Conservation (phyloP, 345 rosid species). For the Microcos paniculata region DNA sequence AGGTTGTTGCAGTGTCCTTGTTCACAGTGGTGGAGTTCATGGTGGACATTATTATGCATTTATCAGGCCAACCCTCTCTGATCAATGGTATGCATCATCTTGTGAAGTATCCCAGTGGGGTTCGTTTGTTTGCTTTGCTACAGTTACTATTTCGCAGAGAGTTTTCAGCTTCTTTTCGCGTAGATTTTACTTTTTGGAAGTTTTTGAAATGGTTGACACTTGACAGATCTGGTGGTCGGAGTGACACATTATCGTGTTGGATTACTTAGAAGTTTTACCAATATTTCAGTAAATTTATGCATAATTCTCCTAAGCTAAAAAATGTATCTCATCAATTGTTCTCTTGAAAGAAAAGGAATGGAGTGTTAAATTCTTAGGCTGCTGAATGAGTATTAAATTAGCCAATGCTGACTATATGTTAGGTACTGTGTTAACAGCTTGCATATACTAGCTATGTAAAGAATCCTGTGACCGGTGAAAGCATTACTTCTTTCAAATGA, state of each 20-base stretch:
- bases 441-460: neutral
- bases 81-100: slow-evolving; percentile 67
- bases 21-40: slow-evolving; percentile 97
- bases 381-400: neutral
- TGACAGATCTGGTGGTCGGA: neutral
- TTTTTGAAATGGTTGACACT: neutral
- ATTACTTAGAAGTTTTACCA: neutral
- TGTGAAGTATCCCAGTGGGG: neutral
- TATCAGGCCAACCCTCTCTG: slow-evolving; percentile 92
- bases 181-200: slow-evolving; percentile 2
- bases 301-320: neutral
- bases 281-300: neutral
- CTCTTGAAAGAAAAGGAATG: neutral
- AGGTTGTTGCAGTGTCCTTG: slow-evolving; percentile 76
- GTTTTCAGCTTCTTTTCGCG: neutral
- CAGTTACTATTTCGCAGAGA: neutral
- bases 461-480: neutral
- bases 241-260: neutral
- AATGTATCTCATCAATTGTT: neutral
- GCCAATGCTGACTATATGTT: neutral
- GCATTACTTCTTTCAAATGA: neutral
- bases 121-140: neutral
- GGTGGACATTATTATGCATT: slow-evolving; percentile 99
- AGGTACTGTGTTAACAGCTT: neutral
- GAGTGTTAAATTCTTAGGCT: neutral